Conservation (phyloP, 805 yeast species). For the Candida quercuum region DNA sequence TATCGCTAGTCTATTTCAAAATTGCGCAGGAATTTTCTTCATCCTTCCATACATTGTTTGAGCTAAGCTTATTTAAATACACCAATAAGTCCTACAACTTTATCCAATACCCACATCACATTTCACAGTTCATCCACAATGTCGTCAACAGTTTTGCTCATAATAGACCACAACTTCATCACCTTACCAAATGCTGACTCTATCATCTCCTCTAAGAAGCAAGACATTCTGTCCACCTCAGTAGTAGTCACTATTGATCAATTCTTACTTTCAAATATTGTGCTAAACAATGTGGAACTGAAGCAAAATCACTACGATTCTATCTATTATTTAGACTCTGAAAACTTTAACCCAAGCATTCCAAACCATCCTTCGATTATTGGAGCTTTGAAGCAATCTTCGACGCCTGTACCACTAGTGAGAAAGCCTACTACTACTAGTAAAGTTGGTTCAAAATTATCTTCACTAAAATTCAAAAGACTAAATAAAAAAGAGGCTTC, state of each 20-base stretch:
- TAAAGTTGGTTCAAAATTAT: conserved; percentile 21
- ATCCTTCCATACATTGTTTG: not conserved
- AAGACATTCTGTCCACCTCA: conserved; percentile 5
- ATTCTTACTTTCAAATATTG: conserved; percentile 22
- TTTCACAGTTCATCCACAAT: no score
- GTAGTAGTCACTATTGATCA: conserved; percentile 19
- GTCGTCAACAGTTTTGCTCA: conserved; percentile 20
- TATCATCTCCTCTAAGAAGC: conserved; percentile 14
- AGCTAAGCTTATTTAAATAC: not conserved
- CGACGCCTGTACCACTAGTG: conserved; percentile 7
- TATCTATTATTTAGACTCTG: conserved; percentile 21
- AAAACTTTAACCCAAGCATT: conserved; percentile 15
- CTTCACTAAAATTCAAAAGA: conserved; percentile 23
- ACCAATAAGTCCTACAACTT: not conserved
- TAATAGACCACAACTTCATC: conserved; percentile 22
- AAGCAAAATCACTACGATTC: conserved; percentile 18
- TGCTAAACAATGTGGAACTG: conserved; percentile 16
- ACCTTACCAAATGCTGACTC: conserved; percentile 18
- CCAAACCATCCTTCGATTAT: conserved; percentile 22
- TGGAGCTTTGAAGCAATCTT: conserved; percentile 11
- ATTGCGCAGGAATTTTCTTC: not conserved
- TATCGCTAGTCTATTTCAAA: no score
- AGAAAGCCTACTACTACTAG: conserved; percentile 2
- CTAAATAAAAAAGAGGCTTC: conserved; percentile 13
- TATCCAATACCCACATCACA: not conserved